Percentiles rank a stretch among this genome's conserved stretches.
Conservation (phyloP, 306 rosid species). For the Malus sylvestris region DNA sequence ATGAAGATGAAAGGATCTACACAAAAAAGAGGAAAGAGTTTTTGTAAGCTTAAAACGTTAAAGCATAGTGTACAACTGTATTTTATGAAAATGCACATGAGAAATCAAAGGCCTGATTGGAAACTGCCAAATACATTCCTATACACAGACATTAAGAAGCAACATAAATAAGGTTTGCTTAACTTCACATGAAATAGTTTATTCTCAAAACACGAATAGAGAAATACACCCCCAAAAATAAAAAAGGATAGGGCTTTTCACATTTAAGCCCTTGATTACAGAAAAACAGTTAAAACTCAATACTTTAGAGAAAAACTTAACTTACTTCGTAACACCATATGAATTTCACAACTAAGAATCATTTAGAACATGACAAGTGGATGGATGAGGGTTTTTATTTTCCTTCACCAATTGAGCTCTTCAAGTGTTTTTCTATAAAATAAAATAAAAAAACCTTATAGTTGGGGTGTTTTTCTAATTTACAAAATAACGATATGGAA, state of each 20-base stretch:
- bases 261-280: no score
- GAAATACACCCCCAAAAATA: background rate
- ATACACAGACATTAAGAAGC: background rate
- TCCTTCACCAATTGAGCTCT: no score
- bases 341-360: no score
- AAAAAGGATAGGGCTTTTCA: no score
- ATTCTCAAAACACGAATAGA: background rate
- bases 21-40: background rate
- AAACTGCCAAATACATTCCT: background rate
- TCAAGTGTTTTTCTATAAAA: no score
- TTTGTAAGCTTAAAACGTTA: background rate
- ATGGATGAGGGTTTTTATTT: no score
- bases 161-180: background rate
- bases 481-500: background rate
- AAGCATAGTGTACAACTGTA: background rate
- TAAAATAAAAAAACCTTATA: no score
- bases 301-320: no score
- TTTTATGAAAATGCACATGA: background rate
- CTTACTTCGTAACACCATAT: no score
- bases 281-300: no score
- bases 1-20: slow-evolving; percentile 10
- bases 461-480: no score
- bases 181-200: background rate
- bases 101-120: background rate
- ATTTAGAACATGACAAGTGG: no score